Percentiles rank a stretch among this genome's conserved stretches.
Conservation (phyloP, 306 rosid genomes). For the Begonia peltatifolia region DNA sequence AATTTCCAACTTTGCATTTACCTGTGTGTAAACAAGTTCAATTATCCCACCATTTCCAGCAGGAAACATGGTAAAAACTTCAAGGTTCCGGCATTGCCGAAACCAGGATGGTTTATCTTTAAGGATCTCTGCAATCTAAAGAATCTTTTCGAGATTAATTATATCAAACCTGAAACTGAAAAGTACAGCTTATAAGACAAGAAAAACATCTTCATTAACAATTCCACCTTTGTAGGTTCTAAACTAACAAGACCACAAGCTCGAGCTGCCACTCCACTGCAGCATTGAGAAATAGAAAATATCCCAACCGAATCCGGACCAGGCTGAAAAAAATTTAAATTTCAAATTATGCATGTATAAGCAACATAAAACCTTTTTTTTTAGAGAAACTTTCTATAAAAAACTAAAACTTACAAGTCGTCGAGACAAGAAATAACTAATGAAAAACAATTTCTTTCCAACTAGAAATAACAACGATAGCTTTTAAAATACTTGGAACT, state of each 20-base stretch:
- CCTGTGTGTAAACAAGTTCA: conserved; percentile 91
- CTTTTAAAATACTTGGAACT: no score
- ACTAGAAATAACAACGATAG: no score
- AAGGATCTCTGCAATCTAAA: conserved; percentile 87
- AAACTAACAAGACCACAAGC: conserved; percentile 95
- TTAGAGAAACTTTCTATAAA: no score
- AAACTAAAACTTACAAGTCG: no score
- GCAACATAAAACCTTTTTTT: no score
- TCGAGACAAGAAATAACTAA: no score
- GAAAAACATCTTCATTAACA: background rate
- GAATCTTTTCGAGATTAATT: background rate
- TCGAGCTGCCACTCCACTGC: conserved; percentile 99
- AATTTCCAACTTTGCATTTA: conserved; percentile 8
- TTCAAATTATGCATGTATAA: no score
- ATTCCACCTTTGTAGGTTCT: conserved; percentile 76
- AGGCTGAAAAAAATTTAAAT: conserved; percentile 38
- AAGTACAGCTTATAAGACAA: no score
- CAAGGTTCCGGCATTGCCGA: conserved; percentile 94
- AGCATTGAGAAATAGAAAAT: conserved; percentile 87
- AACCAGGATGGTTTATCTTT: conserved; percentile 98
- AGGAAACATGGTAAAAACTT: conserved; percentile 79
- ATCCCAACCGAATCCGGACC: conserved; percentile 99
- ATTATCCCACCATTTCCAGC: conserved; percentile 86
- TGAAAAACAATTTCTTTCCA: no score
- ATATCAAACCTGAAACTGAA: background rate